Evolutionary conservation across 345 rosid species (phyloP), one percentile per base, ranked within the genome.

Genomic region (Dipteronia dyeriana): DNA sequence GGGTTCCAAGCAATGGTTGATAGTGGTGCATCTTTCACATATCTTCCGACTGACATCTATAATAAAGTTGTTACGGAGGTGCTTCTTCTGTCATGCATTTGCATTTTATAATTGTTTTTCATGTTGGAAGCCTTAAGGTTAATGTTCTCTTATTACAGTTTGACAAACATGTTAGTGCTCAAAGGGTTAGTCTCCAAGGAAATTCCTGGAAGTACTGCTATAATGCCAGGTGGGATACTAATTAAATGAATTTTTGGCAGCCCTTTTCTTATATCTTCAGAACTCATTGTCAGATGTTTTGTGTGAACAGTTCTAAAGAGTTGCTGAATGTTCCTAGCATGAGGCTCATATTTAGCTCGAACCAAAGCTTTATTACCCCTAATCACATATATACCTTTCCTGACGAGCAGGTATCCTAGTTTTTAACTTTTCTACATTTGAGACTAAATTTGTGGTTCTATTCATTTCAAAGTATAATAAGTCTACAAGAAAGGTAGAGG

Each of bases 21-120:
- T 13, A 82, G 77, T 72, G 85, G 85, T 56, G n/a, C 85, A 82
- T 82, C 85, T 29, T 82, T 82, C 70, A 79, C 80, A 66, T 82
- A 19, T 82, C 71, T 82, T 82, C 82, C 85, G 0, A 38, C 43
- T 39, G 47, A 79, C 0, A 61, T 79, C 54, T 82, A 82, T 62
- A 38, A 79, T 64, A 63, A 68, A 17, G 72, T 82, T 75, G 82
- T 67, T 67, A 17, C 9, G 31, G 77, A 81, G 84, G 84, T 81
- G 73, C 78, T 49, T 70, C 62, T 38, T 62, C 38, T 31, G 13
- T 11, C 25, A 17, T 31, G 17, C 19, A 29, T 62, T 17, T 73
- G 31, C 68, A 25, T 60, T 63, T 13, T 34, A 41, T 19, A 3
- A 2, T 6, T 9, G 45, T 66, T 60, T 57, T 7, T 45, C 70